Percentiles rank a stretch among this genome's conserved stretches.
These are phyloP conservation scores for Sabuloglossum arenarium DNA, from an alignment of 495 filamentous ascomycete genomes.

Conservation along the genomic window DNA sequence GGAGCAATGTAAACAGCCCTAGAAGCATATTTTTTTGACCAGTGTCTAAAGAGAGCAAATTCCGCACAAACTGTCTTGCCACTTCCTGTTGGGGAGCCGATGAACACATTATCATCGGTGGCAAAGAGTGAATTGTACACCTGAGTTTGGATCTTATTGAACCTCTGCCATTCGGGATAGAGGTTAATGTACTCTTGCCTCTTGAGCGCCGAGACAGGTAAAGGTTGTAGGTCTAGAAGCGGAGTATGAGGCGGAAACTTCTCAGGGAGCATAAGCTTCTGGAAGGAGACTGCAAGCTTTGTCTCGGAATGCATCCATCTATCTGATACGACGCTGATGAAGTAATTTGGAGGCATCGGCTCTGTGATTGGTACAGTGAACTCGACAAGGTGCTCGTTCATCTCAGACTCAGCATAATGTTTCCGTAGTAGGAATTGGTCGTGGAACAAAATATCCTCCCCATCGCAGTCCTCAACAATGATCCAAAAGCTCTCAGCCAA, in stretches of 20 bases:
- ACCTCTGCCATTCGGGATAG: constrained; percentile 69
- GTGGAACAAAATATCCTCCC: constrained; percentile 87
- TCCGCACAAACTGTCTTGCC: constrained; percentile 96
- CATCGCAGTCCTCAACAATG: constrained; percentile 89
- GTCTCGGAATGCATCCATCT: constrained; percentile 97
- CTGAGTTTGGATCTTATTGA: constrained; percentile 96
- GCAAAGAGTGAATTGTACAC: constrained; percentile 83
- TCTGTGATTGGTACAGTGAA: constrained; percentile 94
- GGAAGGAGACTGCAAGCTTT: constrained; percentile 80
- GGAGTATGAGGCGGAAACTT: constrained; percentile 90
- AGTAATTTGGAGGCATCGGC: constrained; percentile 96
- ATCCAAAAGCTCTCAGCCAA: constrained; percentile 89
- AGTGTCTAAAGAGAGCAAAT: constrained; percentile 76
- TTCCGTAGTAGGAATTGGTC: constrained; percentile 84
- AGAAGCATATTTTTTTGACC: constrained; percentile 46
- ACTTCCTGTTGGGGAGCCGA: constrained; percentile 76
- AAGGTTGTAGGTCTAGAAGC: constrained; percentile 71
- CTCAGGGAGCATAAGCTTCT: constrained; percentile 82
- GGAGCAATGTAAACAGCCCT: constrained; percentile 89
- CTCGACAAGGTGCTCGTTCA: constrained; percentile 90
- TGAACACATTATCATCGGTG: constrained; percentile 78
- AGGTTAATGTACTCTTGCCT: constrained; percentile 58
- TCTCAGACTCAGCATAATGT: constrained; percentile 58
- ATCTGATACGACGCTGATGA: constrained; percentile 84
- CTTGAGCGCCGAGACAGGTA: constrained; percentile 77